A percentile compares a stretch with the other conserved stretches of the same genome.
phyloP scores from a whole-genome alignment of 352 stramenopile species.

The Globisporangium middletonii region DNA sequence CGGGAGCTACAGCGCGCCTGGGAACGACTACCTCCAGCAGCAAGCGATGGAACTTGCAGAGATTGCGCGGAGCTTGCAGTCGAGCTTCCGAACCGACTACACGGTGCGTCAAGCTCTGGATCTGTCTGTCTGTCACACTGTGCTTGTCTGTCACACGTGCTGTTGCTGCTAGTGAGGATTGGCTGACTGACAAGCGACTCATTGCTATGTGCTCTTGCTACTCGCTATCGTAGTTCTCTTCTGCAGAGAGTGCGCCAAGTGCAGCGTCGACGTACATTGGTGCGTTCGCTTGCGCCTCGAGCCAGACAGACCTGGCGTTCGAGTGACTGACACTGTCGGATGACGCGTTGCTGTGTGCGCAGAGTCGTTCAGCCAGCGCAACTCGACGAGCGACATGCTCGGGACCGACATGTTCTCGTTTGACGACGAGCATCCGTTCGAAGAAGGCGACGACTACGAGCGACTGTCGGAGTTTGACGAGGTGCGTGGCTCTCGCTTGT shows the following conservation, averaged over 20 bases:
- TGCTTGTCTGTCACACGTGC: neutral
- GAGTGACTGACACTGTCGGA: neutral
- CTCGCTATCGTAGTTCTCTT: neutral
- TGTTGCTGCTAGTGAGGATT: neutral
- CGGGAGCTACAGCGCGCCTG: conserved; percentile 3
- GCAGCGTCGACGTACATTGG: conserved; percentile 24
- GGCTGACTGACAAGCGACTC: neutral
- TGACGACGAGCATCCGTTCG: conserved; percentile 33
- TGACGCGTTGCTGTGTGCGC: conserved; percentile 12
- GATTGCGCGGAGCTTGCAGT: conserved; percentile 59
- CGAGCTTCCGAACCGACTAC: conserved; percentile 26
- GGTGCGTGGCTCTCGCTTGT: conserved; percentile 21
- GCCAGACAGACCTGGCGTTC: neutral
- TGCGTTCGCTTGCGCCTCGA: neutral
- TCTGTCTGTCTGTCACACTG: neutral
- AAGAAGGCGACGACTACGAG: conserved; percentile 49
- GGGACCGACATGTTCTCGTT: conserved; percentile 32
- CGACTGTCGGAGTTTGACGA: conserved; percentile 67
- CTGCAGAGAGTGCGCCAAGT: conserved; percentile 23
- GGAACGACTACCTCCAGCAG: conserved; percentile 47
- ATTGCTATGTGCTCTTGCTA: neutral
- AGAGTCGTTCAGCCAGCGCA: conserved; percentile 40
- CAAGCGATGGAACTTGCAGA: conserved; percentile 59
- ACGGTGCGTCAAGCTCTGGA: neutral
- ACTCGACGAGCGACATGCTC: conserved; percentile 24